Evolutionary conservation across 306 rosid genomes (phyloP).

Genomic region (Castanospermum australe): DNA sequence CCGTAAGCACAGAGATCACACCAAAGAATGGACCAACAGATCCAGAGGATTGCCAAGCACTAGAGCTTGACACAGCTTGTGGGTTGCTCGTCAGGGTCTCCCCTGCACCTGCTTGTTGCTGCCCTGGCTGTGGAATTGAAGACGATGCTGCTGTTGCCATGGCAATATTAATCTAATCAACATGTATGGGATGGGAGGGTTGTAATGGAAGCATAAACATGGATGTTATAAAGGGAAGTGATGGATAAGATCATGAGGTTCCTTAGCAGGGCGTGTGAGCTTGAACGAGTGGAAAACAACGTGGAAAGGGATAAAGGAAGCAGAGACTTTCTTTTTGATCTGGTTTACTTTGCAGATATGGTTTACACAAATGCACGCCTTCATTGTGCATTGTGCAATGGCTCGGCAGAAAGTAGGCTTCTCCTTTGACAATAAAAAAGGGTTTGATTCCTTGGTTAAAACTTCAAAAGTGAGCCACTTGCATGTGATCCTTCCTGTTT

Average conservation of each 20-base stretch:
- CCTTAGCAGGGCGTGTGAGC: conserved; percentile 24
- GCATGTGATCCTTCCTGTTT: not conserved
- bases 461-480: not conserved
- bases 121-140: conserved; percentile 28
- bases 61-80: conserved; percentile 14
- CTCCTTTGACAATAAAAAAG: not conserved
- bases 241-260: not conserved
- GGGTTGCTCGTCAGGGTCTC: conserved; percentile 19
- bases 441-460: conserved; percentile 13
- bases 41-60: conserved; percentile 53
- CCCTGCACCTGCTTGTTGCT: conserved; percentile 31
- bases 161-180: not conserved
- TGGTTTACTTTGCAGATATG: conserved; percentile 16
- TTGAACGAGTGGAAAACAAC: conserved; percentile 48
- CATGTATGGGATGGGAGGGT: not conserved
- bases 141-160: conserved; percentile 38
- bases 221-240: conserved; percentile 1
- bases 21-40: conserved; percentile 72
- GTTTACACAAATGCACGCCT: conserved; percentile 31
- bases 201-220: not conserved
- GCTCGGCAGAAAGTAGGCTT: not conserved
- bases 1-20: conserved; percentile 55
- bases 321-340: not conserved
- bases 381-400: not conserved
- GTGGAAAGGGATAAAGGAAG: conserved; percentile 45